These are phyloP conservation scores for Sclerotinia subarctica DNA, from an alignment of 2,329 filamentous ascomycete genomes.

Conservation along the genomic window DNA sequence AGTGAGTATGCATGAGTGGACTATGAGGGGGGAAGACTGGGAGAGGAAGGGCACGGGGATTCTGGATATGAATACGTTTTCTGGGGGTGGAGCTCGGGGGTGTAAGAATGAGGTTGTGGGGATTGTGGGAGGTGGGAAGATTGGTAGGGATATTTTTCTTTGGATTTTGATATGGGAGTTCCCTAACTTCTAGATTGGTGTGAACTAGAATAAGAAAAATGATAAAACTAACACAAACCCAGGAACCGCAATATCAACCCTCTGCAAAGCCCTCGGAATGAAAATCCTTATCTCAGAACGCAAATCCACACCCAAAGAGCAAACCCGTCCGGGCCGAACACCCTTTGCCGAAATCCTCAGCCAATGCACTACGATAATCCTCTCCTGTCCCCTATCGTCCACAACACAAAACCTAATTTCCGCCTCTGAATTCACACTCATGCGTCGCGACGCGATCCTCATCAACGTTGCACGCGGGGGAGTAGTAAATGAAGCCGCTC, in stretches of 20 bases:
- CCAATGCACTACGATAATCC: not conserved
- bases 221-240: not conserved
- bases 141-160: not conserved
- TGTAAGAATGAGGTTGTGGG: not conserved
- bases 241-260: not conserved
- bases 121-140: constrained; percentile 2
- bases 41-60: not conserved
- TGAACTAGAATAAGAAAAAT: not conserved
- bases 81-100: not conserved
- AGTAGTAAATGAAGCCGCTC: not conserved
- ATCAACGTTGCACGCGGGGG: constrained; percentile 3
- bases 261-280: constrained; percentile 7
- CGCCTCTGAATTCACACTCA: not conserved
- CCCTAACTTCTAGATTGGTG: fast-evolving
- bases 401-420: not conserved
- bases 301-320: not conserved
- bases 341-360: not conserved
- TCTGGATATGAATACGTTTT: not conserved
- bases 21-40: not conserved
- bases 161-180: not conserved
- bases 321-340: not conserved
- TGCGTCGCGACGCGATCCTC: not conserved
- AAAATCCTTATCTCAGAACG: not conserved
- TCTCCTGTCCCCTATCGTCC: not conserved
- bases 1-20: constrained; percentile 10